Evolutionary conservation across 1,284 basidiomycete species (phyloP), one percentile per base, ranked within the genome.

Genomic region (Vanrija sp.): DNA sequence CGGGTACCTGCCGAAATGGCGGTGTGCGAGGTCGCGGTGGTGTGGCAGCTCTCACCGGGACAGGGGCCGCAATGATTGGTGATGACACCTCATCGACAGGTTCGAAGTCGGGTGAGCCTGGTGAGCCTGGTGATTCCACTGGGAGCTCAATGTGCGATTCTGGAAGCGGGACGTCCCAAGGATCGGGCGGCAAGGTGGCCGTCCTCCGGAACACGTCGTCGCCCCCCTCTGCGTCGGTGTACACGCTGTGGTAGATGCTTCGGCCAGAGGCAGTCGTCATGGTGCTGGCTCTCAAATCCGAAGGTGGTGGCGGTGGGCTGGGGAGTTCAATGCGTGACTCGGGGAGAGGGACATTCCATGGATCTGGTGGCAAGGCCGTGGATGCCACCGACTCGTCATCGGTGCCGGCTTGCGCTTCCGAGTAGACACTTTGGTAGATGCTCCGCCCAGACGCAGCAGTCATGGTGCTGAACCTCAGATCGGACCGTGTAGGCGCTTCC

Each of bases 401-500:
- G 15, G 31, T 9, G 15, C 31, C 31, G 12, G 44, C 59, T 52
- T 59, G 54, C 39, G 37, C 9, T 22, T 47, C 51, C 41, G 53
- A 37, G 35, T 49, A 49, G 6, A 66, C 67, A 46, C 66, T 68
- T 24, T 65, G 58, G 45, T 74, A 75, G 9, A 74, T 45, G 38
- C 65, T 70, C 23, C 56, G 61, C 4, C 63, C 66, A 0, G 60
- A 60, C 10, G 51, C 59, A 2, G 52, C 46, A 10, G 51, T 51
- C 14, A 57, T 56, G 37, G 31, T 31, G 31, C 31, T 31, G 31
- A 31, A 31, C 31, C 31, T 31, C 31, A 31, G 31, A 8, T 31
- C 31, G 4, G 31, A 31, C 12, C 2, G 12, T 4, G 31, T 14
- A 9, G 7, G 31, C 31, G 31, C 31, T 9, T 2, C 15, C 31